Evolutionary conservation across 208 protist species (phyloP), one percentile per base, ranked within the genome.

Genomic region (Acanthamoeba sp.): DNA sequence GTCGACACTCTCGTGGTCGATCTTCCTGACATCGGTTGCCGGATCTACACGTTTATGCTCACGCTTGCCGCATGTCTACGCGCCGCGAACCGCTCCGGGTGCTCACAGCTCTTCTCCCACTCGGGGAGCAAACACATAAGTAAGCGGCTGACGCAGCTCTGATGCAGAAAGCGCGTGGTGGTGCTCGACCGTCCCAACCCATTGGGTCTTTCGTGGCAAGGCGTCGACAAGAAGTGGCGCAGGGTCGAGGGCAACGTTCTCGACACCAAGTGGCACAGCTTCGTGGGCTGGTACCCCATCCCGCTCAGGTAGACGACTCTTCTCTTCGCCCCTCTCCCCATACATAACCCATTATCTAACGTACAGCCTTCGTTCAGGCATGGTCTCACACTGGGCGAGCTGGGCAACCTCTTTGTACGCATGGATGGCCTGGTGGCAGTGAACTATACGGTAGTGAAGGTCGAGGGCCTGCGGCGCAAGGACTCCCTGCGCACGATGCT

Each of bases 41-140:
- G 85, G 0, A 91, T 91, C 48, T 91, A 91, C 59, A 91, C 85
- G 1, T 91, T 91, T 52, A 91, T 91, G 85, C 85, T 91, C 59
- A 91, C 85, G 4, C 85, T 91, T 1, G 85, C 85, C 7, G 85
- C 85, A 18, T 91, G 85, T 22, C 85, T 91, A 1, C 85, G 85
- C 3, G 85, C 85, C 10, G 85, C 85, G 6, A 38, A 91, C 24
- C 29, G 40, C 14, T 18, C 32, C 24, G 59, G 59, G 85, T 91
- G 71, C 34, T 52, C 4, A 10, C 6, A 1, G 32, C 69, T 4
- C 34, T 32, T 38, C 2, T 80, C 29, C 64, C 32, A 38, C 64
- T 12, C 32, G 6, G 64, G 29, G n/a, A n/a, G n/a, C n/a, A n/a
- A n/a, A n/a, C n/a, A n/a, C n/a, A n/a, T n/a, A n/a, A n/a, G n/a